Evolutionary conservation across 345 rosid genomes (phyloP).

Genomic region (Carallia pectinifolia): DNA sequence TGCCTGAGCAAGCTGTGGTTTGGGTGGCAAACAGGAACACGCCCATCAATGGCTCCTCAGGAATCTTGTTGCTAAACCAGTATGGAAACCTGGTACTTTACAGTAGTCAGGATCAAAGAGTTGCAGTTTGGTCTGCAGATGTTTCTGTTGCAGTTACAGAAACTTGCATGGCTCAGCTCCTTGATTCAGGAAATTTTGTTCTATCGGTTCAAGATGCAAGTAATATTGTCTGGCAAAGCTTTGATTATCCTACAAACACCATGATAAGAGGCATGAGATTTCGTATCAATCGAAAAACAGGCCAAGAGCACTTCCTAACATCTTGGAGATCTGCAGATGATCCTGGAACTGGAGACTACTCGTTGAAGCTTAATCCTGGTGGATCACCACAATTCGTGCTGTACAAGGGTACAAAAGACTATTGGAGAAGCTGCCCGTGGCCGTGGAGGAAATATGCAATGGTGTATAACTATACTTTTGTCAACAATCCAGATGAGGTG

Average conservation of each 20-base stretch:
- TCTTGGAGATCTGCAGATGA: conserved; percentile 24
- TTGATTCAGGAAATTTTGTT: conserved; percentile 17
- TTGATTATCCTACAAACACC: conserved; percentile 15
- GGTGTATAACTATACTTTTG: neutral
- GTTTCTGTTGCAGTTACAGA: neutral
- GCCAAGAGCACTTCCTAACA: neutral
- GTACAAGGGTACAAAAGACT: neutral
- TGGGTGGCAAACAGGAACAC: conserved; percentile 19
- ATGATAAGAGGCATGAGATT: neutral
- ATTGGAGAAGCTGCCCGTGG: conserved; percentile 17
- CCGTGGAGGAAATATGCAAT: neutral
- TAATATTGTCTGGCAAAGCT: conserved; percentile 17
- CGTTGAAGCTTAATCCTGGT: neutral
- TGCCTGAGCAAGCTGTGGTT: neutral
- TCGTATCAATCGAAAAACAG: neutral
- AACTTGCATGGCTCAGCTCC: conserved; percentile 8
- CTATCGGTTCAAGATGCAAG: neutral
- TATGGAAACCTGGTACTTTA: conserved; percentile 2
- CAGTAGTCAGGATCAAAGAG: neutral
- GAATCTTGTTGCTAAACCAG: conserved; percentile 2
- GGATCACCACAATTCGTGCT: conserved; percentile 16
- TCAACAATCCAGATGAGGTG: conserved; percentile 9
- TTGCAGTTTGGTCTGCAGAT: conserved; percentile 11
- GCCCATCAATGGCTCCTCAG: conserved; percentile 14
- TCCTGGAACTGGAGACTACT: conserved; percentile 9